Evolutionary conservation across 2,329 filamentous ascomycete species (phyloP), one percentile per base, ranked within the genome.

Genomic region (Leptographium procerum): DNA sequence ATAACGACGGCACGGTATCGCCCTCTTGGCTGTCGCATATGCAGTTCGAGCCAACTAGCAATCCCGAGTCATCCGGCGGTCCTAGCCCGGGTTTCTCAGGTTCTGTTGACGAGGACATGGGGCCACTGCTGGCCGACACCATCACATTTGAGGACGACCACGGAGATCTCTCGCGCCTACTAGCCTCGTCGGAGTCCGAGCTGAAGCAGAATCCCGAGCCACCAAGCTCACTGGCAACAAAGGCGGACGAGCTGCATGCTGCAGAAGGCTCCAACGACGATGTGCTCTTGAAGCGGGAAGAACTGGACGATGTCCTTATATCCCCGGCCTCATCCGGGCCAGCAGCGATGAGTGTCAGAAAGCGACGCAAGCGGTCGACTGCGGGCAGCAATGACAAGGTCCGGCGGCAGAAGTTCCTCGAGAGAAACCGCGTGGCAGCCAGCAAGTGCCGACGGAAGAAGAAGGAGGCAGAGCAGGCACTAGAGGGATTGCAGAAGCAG

Each of bases 401-500:
- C 9, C 82, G 80, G 64, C 75, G 81, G 31, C 76, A 74, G 61
- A 78, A 77, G 61, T 85, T 84, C 64, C 75, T 89, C 0, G 84
- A 88, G 69, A 81, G 86, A 61, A 91, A 91, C 68, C 78, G 87
- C 11, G 73, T 87, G 2, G 87, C 87, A 0, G 87, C 87, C 1
- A 86, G 83, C 68, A 89, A 89, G 67, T 90, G 86, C 66, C 81
- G 87, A 4, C 80, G 86, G 65, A 88, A 88, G 70, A 81, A 81
- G 65, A 83, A 81, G 69, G 70, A 75, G 19, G 54, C 54, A 1
- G 54, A 56, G 63, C 80, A 76, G 73, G 74, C 78, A 26, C 69
- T 69, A 14, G 73, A 76, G n/a, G 66, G 82, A 26, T 77, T 82
- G 60, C 73, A 34, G 57, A 72, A 70, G 7, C 76, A 75, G 58